phyloP scores from a whole-genome alignment of 73 alveolate species.

The Durusdinium trenchii region DNA sequence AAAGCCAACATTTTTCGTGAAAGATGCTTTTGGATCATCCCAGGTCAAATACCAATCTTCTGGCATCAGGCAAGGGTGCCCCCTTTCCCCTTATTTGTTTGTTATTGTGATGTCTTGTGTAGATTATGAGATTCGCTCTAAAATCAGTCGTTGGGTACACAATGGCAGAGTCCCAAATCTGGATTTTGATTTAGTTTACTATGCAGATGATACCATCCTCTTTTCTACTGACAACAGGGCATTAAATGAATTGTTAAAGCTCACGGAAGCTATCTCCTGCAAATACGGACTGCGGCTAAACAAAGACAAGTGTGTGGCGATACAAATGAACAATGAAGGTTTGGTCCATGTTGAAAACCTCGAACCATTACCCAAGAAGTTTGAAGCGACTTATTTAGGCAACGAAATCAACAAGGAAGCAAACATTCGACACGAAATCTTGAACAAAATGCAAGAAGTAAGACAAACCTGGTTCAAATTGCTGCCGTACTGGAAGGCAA shows the following conservation, averaged over 20 bases:
- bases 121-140: background rate
- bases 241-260: background rate
- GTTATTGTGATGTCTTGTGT: conserved; percentile 29
- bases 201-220: conserved; percentile 27
- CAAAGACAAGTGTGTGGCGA: background rate
- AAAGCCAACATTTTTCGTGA: conserved; percentile 28
- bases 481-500: conserved; percentile 20
- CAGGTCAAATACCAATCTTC: conserved; percentile 2
- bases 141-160: background rate
- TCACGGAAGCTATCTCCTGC: background rate
- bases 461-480: conserved; percentile 10
- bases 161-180: background rate
- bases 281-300: background rate
- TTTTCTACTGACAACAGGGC: conserved; percentile 9
- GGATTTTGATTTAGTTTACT: conserved; percentile 1
- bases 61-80: conserved; percentile 39
- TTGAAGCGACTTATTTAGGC: background rate
- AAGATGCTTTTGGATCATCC: conserved; percentile 15
- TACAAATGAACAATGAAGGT: conserved; percentile 1
- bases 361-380: background rate
- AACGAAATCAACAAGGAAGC: background rate
- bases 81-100: conserved; percentile 12
- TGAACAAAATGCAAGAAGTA: too few species aligned
- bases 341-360: background rate
- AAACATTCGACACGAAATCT: conserved; percentile 2